Percentiles rank a stretch among this genome's conserved stretches.
phyloP scores from a whole-genome alignment of 1,139 yeast species.

The Keqinozyma sinolaborantium region DNA sequence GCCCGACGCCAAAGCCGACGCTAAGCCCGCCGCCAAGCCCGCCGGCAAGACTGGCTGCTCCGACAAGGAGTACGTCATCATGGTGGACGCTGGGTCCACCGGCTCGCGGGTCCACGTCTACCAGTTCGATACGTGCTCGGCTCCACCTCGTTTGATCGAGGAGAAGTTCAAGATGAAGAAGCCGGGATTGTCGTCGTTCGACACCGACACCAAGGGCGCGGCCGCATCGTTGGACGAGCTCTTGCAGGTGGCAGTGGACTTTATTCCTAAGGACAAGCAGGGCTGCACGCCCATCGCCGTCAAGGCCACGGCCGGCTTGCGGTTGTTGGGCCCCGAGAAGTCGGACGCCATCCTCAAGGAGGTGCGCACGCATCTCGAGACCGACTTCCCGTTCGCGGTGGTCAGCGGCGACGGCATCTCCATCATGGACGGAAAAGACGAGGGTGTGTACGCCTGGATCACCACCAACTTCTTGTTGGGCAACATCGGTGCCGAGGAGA shows the following conservation, averaged over 20 bases:
- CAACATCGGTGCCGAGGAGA: conserved; percentile 75
- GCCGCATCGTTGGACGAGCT: conserved; percentile 84
- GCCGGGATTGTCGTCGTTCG: conserved; percentile 89
- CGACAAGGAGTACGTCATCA: conserved; percentile 55
- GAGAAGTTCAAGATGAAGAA: conserved; percentile 87
- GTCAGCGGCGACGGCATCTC: conserved; percentile 81
- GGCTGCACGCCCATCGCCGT: conserved; percentile 91
- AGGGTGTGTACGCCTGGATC: conserved; percentile 99
- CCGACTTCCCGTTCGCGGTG: conserved; percentile 85
- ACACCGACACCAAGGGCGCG: conserved; percentile 77
- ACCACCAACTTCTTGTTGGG: conserved; percentile 91
- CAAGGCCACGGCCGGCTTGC: conserved; percentile 96
- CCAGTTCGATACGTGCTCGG: conserved; percentile 78
- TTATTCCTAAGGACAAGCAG: conserved; percentile 71
- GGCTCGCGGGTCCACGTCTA: conserved; percentile 96
- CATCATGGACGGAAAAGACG: conserved; percentile 94
- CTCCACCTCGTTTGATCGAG: conserved; percentile 73
- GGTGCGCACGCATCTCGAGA: conserved; percentile 71
- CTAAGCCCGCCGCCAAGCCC: conserved; percentile 4
- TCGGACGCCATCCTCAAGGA: conserved; percentile 67
- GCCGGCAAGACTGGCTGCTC: conserved; percentile 19
- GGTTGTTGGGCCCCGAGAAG: conserved; percentile 77
- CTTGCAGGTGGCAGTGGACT: conserved; percentile 64
- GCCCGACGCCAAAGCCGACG: conserved; percentile 3
- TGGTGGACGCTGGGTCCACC: conserved; percentile 97